A percentile compares a stretch with the other conserved stretches of the same genome.
Conservation (phyloP, 768 basidiomycete genomes). For the Mycena pura region DNA sequence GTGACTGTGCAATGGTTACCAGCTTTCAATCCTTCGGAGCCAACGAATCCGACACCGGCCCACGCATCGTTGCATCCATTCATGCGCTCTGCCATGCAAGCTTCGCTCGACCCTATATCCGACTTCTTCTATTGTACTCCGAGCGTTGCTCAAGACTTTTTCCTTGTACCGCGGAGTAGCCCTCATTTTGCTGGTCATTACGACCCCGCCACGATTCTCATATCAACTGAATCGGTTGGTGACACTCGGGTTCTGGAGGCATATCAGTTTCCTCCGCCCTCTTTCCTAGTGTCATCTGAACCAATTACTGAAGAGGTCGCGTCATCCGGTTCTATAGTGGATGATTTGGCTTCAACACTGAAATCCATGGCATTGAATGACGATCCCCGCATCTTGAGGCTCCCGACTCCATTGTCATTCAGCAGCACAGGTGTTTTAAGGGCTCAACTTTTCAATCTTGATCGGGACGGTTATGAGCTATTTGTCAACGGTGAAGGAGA, state of each 20-base stretch:
- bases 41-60: slow-evolving; percentile 40
- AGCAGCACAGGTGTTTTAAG: slow-evolving; percentile 47
- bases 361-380: slow-evolving; percentile 43
- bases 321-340: slow-evolving; percentile 34
- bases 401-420: slow-evolving; percentile 46
- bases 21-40: slow-evolving; percentile 62
- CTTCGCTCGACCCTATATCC: slow-evolving; percentile 57
- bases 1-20: slow-evolving; percentile 76
- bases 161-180: slow-evolving; percentile 70
- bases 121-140: slow-evolving; percentile 64
- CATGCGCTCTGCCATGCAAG: slow-evolving; percentile 68
- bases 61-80: slow-evolving; percentile 50
- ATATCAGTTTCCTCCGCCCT: slow-evolving; percentile 75
- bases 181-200: slow-evolving; percentile 73
- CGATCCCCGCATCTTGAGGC: slow-evolving; percentile 43
- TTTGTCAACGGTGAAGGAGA: slow-evolving; percentile 37
- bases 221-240: slow-evolving; percentile 60
- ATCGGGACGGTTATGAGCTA: slow-evolving; percentile 53
- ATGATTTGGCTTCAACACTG: slow-evolving; percentile 51
- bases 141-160: slow-evolving; percentile 76
- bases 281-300: slow-evolving; percentile 32
- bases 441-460: slow-evolving; percentile 53
- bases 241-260: slow-evolving; percentile 62
- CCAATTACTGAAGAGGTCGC: slow-evolving; percentile 9
- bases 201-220: slow-evolving; percentile 73